Evolutionary conservation across 345 rosid species (phyloP).

Genomic region (Brassica nigra): DNA sequence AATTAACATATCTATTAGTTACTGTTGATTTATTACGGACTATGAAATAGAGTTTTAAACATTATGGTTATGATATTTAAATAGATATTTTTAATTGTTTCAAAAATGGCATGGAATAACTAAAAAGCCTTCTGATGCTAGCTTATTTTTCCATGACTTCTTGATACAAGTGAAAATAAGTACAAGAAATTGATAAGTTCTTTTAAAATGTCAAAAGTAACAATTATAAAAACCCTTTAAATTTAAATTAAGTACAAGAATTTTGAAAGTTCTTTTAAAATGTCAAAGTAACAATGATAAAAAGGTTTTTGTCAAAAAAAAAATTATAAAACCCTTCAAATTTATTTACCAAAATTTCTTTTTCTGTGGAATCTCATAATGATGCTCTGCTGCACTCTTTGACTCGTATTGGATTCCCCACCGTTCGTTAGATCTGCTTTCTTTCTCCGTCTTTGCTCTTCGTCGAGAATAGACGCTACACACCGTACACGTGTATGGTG

Average conservation of each 20-base stretch:
- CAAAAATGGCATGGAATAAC: neutral
- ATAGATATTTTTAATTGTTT: neutral
- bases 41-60: constrained; percentile 5
- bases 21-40: neutral
- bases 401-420: constrained; percentile 36
- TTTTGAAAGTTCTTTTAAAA: neutral
- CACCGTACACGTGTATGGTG: constrained; percentile 23
- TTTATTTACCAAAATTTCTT: constrained; percentile 4
- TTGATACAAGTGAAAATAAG: neutral
- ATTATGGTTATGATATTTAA: neutral
- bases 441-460: constrained; percentile 8
- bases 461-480: neutral
- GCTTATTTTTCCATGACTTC: neutral
- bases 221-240: too few species aligned
- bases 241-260: too few species aligned
- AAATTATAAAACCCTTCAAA: too few species aligned
- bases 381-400: constrained; percentile 32
- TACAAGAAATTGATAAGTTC: neutral
- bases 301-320: too few species aligned
- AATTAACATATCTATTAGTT: neutral
- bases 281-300: too few species aligned
- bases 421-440: constrained; percentile 13
- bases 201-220: too few species aligned
- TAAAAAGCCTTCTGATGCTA: neutral
- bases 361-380: constrained; percentile 39